A percentile compares a stretch with the other conserved stretches of the same genome.
Evolutionary conservation across 2,329 filamentous ascomycete genomes (phyloP).

Genomic region (Grosmannia huntii): DNA sequence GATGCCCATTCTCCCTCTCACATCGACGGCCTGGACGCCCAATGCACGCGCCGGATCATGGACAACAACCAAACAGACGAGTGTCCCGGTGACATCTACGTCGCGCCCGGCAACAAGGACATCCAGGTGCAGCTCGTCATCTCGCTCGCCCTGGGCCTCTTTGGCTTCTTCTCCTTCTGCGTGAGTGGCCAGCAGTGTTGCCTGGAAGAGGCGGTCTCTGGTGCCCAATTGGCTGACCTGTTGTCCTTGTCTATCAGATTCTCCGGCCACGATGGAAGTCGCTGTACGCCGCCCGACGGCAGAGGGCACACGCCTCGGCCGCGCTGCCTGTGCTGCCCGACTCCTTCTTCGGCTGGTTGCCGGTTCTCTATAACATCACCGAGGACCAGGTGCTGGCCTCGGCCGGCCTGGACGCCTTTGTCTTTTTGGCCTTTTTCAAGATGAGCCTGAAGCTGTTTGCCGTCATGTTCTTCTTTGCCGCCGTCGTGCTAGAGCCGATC

Average conservation of each 20-base stretch:
- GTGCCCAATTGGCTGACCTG: too few relatives aligned
- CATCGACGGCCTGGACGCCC: not conserved
- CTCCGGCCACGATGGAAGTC: conserved; percentile 84
- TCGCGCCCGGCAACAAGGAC: conserved; percentile 29
- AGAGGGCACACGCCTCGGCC: conserved; percentile 40
- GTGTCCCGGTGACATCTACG: conserved; percentile 15
- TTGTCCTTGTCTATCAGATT: conserved; percentile 35
- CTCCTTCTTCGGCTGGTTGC: conserved; percentile 86
- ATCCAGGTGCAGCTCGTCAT: conserved; percentile 56
- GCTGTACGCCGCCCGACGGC: conserved; percentile 76
- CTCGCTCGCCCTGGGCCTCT: conserved; percentile 55
- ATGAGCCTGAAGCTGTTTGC: conserved; percentile 79
- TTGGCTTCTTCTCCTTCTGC: conserved; percentile 66
- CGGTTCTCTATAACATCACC: conserved; percentile 67
- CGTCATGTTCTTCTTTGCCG: conserved; percentile 69
- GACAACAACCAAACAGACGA: conserved; percentile 12
- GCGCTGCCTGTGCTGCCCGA: conserved; percentile 68
- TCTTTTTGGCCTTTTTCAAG: conserved; percentile 92
- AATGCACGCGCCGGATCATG: conserved; percentile 11
- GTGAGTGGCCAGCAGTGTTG: conserved; percentile 14
- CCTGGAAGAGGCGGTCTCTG: too few relatives aligned
- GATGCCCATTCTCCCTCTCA: not conserved
- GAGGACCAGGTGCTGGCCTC: conserved; percentile 84
- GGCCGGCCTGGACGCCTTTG: conserved; percentile 88
- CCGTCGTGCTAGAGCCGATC: conserved; percentile 71